Percentiles rank a stretch among this genome's conserved stretches.
phyloP scores from a whole-genome alignment of 2,329 filamentous ascomycete species.

The Scorias spongiosa region DNA sequence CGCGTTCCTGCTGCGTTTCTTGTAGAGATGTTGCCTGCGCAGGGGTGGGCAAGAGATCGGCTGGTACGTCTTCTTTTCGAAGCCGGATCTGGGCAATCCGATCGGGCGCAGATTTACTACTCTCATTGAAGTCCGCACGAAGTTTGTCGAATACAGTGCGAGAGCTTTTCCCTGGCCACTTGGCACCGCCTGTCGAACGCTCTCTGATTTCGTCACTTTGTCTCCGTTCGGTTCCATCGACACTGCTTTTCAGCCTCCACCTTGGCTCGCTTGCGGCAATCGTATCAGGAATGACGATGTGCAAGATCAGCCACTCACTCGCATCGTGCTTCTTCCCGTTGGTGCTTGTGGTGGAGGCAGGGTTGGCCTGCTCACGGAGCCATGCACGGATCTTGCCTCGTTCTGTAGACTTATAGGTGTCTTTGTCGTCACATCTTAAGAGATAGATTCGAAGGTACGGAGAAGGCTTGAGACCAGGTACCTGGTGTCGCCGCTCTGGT shows the following conservation, averaged over 20 bases:
- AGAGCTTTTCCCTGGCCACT: slow-evolving; percentile 64
- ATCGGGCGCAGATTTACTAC: slow-evolving; percentile 57
- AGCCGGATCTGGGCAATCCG: slow-evolving; percentile 76
- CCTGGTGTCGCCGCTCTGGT: slow-evolving; percentile 65
- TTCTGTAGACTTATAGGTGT: slow-evolving; percentile 71
- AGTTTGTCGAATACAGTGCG: slow-evolving; percentile 81
- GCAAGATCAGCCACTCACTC: slow-evolving; percentile 86
- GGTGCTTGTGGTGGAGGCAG: slow-evolving; percentile 20
- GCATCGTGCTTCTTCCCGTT: slow-evolving; percentile 73
- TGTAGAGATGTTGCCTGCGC: slow-evolving; percentile 34
- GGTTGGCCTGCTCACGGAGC: slow-evolving; percentile 62
- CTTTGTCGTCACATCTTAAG: slow-evolving; percentile 87
- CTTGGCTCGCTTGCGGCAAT: slow-evolving; percentile 64
- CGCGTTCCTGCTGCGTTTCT: slow-evolving; percentile 62
- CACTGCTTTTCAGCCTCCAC: slow-evolving; percentile 34
- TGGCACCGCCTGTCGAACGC: slow-evolving; percentile 47
- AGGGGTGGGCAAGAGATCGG: slow-evolving; percentile 29
- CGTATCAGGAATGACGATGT: slow-evolving; percentile 81
- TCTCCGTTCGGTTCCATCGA: slow-evolving; percentile 11
- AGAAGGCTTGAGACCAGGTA: slow-evolving; percentile 80
- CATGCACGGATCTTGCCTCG: slow-evolving; percentile 74
- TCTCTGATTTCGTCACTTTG: slow-evolving; percentile 44
- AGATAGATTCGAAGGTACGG: slow-evolving; percentile 87
- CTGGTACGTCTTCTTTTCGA: slow-evolving; percentile 31
- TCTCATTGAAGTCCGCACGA: slow-evolving; percentile 74